These are phyloP conservation scores for Lignosus rhinocerotis DNA, from an alignment of 1,284 basidiomycete genomes.

Conservation along the genomic window DNA sequence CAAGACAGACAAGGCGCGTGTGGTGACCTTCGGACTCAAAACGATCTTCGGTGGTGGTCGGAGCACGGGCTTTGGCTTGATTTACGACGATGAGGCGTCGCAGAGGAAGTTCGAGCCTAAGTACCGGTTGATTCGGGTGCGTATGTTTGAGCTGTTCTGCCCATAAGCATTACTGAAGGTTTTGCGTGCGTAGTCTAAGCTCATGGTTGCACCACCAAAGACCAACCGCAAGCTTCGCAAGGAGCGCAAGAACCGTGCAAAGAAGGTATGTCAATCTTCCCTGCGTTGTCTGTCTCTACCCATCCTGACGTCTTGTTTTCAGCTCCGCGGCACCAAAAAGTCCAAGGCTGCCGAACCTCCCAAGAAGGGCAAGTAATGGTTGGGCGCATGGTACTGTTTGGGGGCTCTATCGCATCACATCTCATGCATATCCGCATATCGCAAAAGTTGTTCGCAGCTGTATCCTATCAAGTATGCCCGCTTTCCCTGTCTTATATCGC, in stretches of 20 bases:
- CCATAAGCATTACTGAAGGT: background rate
- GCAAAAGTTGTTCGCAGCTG: slow-evolving; percentile 38
- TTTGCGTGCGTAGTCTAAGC: slow-evolving; percentile 65
- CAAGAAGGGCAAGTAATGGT: slow-evolving; percentile 82
- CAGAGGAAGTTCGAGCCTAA: slow-evolving; percentile 98
- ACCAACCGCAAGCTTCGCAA: slow-evolving; percentile 97
- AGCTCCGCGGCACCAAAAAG: slow-evolving; percentile 94
- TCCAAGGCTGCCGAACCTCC: slow-evolving; percentile 85
- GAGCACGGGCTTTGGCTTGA: slow-evolving; percentile 95
- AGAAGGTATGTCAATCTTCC: slow-evolving; percentile 78
- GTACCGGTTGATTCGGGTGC: slow-evolving; percentile 92
- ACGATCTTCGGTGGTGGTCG: slow-evolving; percentile 99
- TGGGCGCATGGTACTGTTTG: slow-evolving; percentile 29
- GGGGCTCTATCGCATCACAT: slow-evolving; percentile 32
- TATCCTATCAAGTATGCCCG: slow-evolving; percentile 44
- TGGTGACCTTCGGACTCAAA: slow-evolving; percentile 80
- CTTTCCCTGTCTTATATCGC: slow-evolving; percentile 31
- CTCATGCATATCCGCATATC: slow-evolving; percentile 39
- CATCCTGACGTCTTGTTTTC: slow-evolving; percentile 3
- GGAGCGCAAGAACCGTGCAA: slow-evolving; percentile 99
- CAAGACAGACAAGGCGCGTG: slow-evolving; percentile 77
- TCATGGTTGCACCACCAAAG: slow-evolving; percentile 85
- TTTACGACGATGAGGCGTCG: slow-evolving; percentile 95
- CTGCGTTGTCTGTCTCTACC: background rate
- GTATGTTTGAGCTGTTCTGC: slow-evolving; percentile 33